Evolutionary conservation across 2,329 filamentous ascomycete genomes (phyloP), one percentile per base, ranked within the genome.

Genomic region (Coniosporium tulheliwenetii): DNA sequence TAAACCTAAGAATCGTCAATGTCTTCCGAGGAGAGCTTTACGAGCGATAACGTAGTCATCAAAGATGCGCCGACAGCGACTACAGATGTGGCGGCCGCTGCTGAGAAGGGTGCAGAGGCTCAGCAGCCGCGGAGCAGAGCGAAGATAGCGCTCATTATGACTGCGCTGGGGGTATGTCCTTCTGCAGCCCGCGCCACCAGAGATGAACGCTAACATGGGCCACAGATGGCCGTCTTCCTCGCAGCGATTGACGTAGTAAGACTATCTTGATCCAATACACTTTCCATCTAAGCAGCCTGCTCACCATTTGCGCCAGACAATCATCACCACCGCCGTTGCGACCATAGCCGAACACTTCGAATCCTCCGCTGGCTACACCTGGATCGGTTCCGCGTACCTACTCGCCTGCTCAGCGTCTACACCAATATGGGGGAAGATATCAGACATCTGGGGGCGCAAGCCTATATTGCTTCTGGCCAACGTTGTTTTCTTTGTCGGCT

Each of bases 381-480:
- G 70, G 70, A 65, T 74, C 30, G 69, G 69, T 12, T 63, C 61
- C 16, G 64, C 68, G 7, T 73, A 71, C 44, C 50, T 70, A 1
- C 61, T 73, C 14, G 64, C 63, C 34, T 64, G 63, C 44, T 58
- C 66, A 3, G 66, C 67, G 1, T 58, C 69, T 14, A 70, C 71
- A 2, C 72, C 72, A 2, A 63, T 72, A 30, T 78, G 74, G 72
- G 73, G 74, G 15, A 79, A 79, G 50, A 58, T 79, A 15, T 75
- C 71, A 36, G 78, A 81, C 47, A 80, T 81, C 43, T 81, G 73
- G 60, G 77, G 78, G 2, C 65, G 78, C 34, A 82, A 81, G 49
- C 70, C 69, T 10, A 67, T 78, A 38, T 59, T 81, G 29, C 59
- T 81, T 10, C 48, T 70, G 2, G 75, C 75, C 13, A 77, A 78